A percentile compares a stretch with the other conserved stretches of the same genome.
These are phyloP conservation scores for Penicillium olsonii DNA, from an alignment of 2,329 filamentous ascomycete species.

Conservation along the genomic window DNA sequence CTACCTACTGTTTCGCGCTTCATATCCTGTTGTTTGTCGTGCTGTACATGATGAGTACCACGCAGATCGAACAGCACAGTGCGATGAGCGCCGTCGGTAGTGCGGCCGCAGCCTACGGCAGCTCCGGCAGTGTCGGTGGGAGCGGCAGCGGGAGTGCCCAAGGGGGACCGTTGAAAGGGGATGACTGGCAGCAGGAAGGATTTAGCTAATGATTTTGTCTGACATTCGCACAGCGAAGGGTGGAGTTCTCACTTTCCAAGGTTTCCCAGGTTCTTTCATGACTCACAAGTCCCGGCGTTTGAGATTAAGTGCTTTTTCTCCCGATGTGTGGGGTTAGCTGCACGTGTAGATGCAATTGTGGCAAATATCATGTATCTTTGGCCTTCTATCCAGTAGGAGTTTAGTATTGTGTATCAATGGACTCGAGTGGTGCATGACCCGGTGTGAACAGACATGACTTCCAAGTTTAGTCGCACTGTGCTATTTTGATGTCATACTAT, in stretches of 20 bases:
- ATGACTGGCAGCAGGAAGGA: slow-evolving; percentile 66
- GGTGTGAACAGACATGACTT: too few species aligned
- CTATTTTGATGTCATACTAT: too few species aligned
- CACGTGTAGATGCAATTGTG: slow-evolving; percentile 10
- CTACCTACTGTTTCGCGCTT: slow-evolving; percentile 82
- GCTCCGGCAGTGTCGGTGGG: slow-evolving; percentile 30
- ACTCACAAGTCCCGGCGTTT: slow-evolving; percentile 13
- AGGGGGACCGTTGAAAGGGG: slow-evolving; percentile 40
- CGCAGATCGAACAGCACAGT: slow-evolving; percentile 64
- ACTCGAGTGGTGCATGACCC: too few species aligned
- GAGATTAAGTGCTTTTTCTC: slow-evolving; percentile 6
- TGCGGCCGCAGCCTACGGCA: slow-evolving; percentile 39
- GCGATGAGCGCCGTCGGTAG: slow-evolving; percentile 54
- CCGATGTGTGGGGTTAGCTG: slow-evolving; percentile 1
- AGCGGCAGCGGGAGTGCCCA: slow-evolving; percentile 20
- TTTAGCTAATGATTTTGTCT: slow-evolving; percentile 42
- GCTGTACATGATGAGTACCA: slow-evolving; percentile 78
- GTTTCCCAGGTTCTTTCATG: slow-evolving; percentile 1
- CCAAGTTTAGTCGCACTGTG: too few species aligned
- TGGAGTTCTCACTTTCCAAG: slow-evolving; percentile 15
- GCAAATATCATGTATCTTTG: slow-evolving; percentile 6
- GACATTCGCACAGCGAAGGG: slow-evolving; percentile 20
- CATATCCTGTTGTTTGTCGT: slow-evolving; percentile 86
- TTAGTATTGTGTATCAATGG: too few species aligned
- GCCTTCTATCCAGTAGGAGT: not conserved